Evolutionary conservation across 2,329 filamentous ascomycete species (phyloP).

Genomic region (Chlorencoelia australis): DNA sequence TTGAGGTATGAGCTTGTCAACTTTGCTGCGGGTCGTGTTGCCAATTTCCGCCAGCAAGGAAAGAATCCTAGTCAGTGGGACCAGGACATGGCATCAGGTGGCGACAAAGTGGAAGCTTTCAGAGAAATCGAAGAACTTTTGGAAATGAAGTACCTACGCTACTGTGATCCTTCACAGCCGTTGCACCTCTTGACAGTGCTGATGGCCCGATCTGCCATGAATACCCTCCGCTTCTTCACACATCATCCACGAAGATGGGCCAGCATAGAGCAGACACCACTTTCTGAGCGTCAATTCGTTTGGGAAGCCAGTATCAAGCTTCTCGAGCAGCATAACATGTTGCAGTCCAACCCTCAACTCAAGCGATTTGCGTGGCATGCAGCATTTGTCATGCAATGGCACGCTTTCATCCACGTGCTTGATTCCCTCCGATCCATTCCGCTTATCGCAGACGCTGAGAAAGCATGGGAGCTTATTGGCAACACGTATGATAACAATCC

Average conservation of each 20-base stretch:
- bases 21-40: no score
- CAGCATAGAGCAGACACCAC: conserved; percentile 14
- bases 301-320: conserved; percentile 17
- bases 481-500: conserved; percentile 18
- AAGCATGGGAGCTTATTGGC: conserved; percentile 21
- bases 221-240: conserved; percentile 15
- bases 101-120: conserved; percentile 23
- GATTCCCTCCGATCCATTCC: conserved; percentile 22
- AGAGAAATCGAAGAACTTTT: conserved; percentile 27
- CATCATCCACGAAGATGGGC: conserved; percentile 26
- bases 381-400: conserved; percentile 25
- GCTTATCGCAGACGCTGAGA: conserved; percentile 23
- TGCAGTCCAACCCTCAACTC: conserved; percentile 15
- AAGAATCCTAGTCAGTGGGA: conserved; percentile 23
- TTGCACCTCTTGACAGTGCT: conserved; percentile 23
- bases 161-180: conserved; percentile 30
- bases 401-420: conserved; percentile 25
- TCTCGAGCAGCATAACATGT: conserved; percentile 19
- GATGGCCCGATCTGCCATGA: conserved; percentile 8
- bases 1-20: conserved; percentile 35
- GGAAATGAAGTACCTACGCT: conserved; percentile 28
- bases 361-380: conserved; percentile 24
- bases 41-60: conserved; percentile 17
- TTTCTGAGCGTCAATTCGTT: conserved; percentile 16
- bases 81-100: conserved; percentile 6